Conservation (phyloP, 192 early-diverging fungal genomes). For the Linnemannia exigua region DNA sequence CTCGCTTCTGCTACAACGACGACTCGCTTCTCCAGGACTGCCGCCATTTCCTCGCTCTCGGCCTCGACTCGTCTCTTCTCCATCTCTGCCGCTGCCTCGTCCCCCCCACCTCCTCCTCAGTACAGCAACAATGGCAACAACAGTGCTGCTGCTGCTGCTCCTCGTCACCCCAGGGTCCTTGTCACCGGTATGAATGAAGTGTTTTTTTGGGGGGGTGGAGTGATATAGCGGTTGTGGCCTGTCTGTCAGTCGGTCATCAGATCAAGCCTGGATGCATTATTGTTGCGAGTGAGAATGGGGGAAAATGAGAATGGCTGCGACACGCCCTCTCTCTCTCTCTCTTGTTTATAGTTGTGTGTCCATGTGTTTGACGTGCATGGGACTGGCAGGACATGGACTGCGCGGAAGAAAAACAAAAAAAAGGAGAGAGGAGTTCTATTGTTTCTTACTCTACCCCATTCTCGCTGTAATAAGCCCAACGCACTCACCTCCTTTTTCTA, state of each 20-base stretch:
- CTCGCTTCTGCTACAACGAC: not conserved
- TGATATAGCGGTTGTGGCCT: too few relatives aligned
- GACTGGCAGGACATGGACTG: not conserved
- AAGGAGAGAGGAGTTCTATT: not conserved
- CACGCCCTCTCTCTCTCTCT: too few relatives aligned
- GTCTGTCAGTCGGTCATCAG: not conserved
- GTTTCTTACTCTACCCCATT: not conserved
- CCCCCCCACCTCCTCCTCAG: conserved; percentile 14
- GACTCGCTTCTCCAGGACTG: conserved; percentile 10
- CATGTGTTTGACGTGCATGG: conserved; percentile 1
- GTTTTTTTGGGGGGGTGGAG: not conserved
- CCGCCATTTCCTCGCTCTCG: conserved; percentile 1
- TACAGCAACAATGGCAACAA: not conserved
- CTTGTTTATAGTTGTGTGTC: not conserved
- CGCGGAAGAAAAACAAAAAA: not conserved
- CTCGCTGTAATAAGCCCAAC: not conserved
- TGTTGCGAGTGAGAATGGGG: not conserved
- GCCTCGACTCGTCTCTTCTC: conserved; percentile 24
- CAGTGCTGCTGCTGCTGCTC: not conserved
- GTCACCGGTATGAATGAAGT: conserved; percentile 65
- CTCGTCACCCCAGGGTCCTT: conserved; percentile 66
- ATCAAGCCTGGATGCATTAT: not conserved
- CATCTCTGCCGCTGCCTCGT: conserved; percentile 3
- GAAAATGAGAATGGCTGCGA: not conserved
- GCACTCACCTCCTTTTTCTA: not conserved